Evolutionary conservation across 1,284 basidiomycete genomes (phyloP).

Genomic region (Ceratobasidium sp.): DNA sequence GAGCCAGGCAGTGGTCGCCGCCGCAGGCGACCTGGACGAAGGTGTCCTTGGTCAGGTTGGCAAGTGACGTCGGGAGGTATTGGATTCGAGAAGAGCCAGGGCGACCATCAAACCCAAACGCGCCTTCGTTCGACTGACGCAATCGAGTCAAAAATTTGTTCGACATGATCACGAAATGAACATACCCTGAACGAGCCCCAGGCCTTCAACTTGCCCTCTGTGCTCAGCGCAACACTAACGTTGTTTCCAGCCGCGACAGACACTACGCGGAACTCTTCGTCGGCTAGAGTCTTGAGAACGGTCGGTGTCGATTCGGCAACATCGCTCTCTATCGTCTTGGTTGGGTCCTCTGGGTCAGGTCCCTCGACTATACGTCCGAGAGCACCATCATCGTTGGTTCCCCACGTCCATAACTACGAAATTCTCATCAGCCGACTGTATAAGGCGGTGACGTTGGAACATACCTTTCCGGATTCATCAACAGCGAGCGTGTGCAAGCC

Average conservation of each 20-base stretch:
- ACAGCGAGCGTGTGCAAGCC: constrained; percentile 62
- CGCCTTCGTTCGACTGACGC: constrained; percentile 70
- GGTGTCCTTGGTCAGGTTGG: constrained; percentile 51
- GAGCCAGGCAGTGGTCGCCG: constrained; percentile 84
- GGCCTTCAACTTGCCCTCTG: constrained; percentile 59
- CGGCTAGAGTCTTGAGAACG: constrained; percentile 54
- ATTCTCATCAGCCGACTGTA: not conserved
- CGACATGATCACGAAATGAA: constrained; percentile 38
- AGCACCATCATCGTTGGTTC: constrained; percentile 66
- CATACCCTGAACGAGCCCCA: constrained; percentile 67
- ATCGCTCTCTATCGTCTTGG: constrained; percentile 54
- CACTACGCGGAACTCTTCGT: constrained; percentile 60
- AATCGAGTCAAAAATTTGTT: constrained; percentile 50
- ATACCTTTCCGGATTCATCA: constrained; percentile 57
- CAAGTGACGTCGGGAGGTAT: constrained; percentile 54
- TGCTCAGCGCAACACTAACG: constrained; percentile 58
- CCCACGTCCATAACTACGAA: constrained; percentile 57
- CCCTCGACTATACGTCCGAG: constrained; percentile 60
- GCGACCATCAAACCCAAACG: constrained; percentile 78
- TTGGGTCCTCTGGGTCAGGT: constrained; percentile 51
- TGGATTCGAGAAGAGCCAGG: constrained; percentile 53
- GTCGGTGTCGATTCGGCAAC: constrained; percentile 61
- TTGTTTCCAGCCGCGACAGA: constrained; percentile 61
- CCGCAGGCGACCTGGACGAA: constrained; percentile 72
- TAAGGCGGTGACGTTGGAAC: constrained; percentile 15